A percentile compares a stretch with the other conserved stretches of the same genome.
These are phyloP conservation scores for Trichomonascaceae sp. DNA, from an alignment of 1,139 yeast species.

Conservation along the genomic window DNA sequence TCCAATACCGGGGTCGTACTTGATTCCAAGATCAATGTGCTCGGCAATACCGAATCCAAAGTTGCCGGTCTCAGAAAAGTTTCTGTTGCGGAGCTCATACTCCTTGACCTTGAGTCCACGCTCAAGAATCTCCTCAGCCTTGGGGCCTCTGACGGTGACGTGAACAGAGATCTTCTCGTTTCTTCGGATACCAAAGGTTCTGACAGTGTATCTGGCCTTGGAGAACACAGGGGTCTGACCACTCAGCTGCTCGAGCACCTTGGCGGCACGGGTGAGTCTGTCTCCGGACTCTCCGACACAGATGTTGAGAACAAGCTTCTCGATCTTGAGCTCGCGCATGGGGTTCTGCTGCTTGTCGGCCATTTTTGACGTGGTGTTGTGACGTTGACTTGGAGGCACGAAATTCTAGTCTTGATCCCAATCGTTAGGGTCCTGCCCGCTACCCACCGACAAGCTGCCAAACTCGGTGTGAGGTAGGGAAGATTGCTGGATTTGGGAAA, in stretches of 20 bases:
- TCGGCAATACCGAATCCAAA: constrained; percentile 99
- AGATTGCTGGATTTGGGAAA: no score
- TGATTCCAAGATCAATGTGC: constrained; percentile 99
- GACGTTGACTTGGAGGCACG: no score
- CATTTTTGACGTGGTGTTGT: constrained; percentile 1
- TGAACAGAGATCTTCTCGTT: constrained; percentile 99
- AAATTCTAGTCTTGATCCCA: no score
- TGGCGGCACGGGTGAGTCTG: constrained; percentile 99
- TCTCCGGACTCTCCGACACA: constrained; percentile 99
- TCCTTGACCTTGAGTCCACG: constrained; percentile 99
- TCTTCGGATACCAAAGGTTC: constrained; percentile 99
- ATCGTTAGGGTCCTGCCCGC: no score
- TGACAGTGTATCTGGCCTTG: constrained; percentile 99
- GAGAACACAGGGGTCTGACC: constrained; percentile 99
- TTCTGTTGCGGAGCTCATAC: constrained; percentile 86
- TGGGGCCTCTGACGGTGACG: constrained; percentile 99
- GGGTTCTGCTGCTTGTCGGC: constrained; percentile 41
- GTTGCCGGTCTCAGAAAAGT: constrained; percentile 99
- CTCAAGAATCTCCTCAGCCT: constrained; percentile 99
- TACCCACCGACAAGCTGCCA: no score
- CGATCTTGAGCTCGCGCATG: constrained; percentile 99
- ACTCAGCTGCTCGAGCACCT: constrained; percentile 98
- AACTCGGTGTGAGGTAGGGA: no score
- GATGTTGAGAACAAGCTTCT: constrained; percentile 98
- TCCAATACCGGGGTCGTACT: constrained; percentile 99